A percentile compares a stretch with the other conserved stretches of the same genome.
Evolutionary conservation across 2,329 filamentous ascomycete genomes (phyloP).

Genomic region (Colletotrichum kahawae): DNA sequence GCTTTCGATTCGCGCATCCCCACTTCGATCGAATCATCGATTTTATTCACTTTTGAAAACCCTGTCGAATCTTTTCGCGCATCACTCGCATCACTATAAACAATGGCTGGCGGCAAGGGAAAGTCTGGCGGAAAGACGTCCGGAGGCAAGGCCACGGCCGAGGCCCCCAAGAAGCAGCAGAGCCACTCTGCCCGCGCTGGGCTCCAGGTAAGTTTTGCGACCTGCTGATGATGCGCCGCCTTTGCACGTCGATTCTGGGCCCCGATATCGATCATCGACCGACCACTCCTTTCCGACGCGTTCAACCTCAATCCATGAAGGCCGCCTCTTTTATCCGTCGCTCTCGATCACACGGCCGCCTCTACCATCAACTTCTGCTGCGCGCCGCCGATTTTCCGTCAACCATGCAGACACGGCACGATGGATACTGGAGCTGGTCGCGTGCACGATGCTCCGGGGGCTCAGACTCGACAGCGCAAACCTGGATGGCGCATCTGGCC

Average conservation of each 20-base stretch:
- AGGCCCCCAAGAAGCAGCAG: conserved; percentile 83
- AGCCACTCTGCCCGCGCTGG: conserved; percentile 96
- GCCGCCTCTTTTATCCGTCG: not conserved
- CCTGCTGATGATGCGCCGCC: conserved; percentile 20
- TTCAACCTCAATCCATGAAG: not conserved
- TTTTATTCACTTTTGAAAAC: not conserved
- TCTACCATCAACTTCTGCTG: not conserved
- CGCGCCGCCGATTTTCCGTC: not conserved
- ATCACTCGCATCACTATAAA: conserved; percentile 26
- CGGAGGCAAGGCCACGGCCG: conserved; percentile 74
- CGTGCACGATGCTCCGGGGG: conserved; percentile 3
- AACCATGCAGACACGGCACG: not conserved
- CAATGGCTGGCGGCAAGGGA: conserved; percentile 88
- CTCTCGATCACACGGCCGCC: not conserved
- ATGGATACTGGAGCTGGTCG: not conserved
- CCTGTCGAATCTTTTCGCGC: conserved; percentile 4
- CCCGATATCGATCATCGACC: conserved; percentile 17
- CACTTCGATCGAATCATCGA: conserved; percentile 9
- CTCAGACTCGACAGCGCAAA: conserved; percentile 10
- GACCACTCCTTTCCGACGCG: conserved; percentile 21
- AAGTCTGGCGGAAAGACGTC: conserved; percentile 90
- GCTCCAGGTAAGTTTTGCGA: conserved; percentile 77
- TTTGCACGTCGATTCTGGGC: conserved; percentile 14
- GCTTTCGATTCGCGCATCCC: conserved; percentile 14
- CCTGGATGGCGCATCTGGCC: not conserved